phyloP scores from a whole-genome alignment of 2,329 filamentous ascomycete genomes.

The Corniculantispora saksenae region DNA sequence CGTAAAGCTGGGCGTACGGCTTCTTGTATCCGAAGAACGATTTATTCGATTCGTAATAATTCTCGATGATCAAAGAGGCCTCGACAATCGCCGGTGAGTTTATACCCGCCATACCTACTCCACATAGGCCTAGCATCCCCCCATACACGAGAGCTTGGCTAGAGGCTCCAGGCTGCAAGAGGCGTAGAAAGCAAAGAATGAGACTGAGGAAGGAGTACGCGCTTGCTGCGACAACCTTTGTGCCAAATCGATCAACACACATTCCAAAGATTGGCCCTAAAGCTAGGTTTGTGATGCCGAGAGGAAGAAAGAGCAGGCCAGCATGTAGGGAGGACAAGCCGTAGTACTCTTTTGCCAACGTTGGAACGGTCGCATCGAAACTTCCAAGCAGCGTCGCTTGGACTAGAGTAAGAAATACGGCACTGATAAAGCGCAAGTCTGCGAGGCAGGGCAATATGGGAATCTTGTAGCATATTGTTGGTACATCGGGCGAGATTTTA shows the following conservation, averaged over 20 bases:
- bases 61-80: background rate
- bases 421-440: background rate
- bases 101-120: background rate
- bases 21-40: background rate
- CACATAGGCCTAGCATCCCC: background rate
- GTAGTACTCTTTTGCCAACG: constrained; percentile 1
- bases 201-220: background rate
- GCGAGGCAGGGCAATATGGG: background rate
- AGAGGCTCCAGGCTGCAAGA: background rate
- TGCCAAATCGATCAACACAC: background rate
- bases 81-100: background rate
- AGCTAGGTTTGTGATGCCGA: background rate
- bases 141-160: background rate
- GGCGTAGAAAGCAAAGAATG: background rate
- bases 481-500: too few species aligned
- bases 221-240: background rate
- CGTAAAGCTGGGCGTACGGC: constrained; percentile 1
- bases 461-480: background rate
- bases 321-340: background rate
- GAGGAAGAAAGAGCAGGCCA: background rate
- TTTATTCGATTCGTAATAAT: background rate
- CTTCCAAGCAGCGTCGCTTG: background rate
- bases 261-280: background rate
- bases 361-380: constrained; percentile 1
- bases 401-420: background rate